These are phyloP conservation scores for Termitomyces sp. DNA, from an alignment of 768 basidiomycete genomes.

Conservation along the genomic window DNA sequence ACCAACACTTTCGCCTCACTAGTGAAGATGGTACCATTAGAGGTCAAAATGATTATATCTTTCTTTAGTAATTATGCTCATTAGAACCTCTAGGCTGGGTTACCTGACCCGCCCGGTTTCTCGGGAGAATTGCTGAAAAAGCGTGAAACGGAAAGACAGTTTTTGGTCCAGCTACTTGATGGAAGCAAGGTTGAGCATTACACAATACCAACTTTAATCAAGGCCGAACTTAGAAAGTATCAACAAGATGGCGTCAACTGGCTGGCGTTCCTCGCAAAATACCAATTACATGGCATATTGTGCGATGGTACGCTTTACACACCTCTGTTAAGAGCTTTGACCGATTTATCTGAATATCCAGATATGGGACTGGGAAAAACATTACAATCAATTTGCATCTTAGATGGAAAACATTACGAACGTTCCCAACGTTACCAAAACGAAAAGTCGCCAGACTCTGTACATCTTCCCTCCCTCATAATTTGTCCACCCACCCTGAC, in stretches of 20 bases:
- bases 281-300: slow-evolving; percentile 94
- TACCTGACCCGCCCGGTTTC: slow-evolving; percentile 95
- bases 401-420: slow-evolving; percentile 91
- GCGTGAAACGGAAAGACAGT: slow-evolving; percentile 83
- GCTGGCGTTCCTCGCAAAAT: slow-evolving; percentile 97
- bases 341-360: slow-evolving; percentile 26
- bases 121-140: slow-evolving; percentile 81
- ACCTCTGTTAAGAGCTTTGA: background rate
- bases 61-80: background rate
- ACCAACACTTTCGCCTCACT: slow-evolving; percentile 97
- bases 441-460: slow-evolving; percentile 65
- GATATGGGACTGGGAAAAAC: slow-evolving; percentile 99
- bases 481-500: slow-evolving; percentile 96
- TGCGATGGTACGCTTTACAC: slow-evolving; percentile 72
- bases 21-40: slow-evolving; percentile 97
- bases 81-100: slow-evolving; percentile 59
- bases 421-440: slow-evolving; percentile 62
- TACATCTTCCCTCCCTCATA: slow-evolving; percentile 90
- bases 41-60: slow-evolving; percentile 45
- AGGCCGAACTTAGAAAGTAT: slow-evolving; percentile 93
- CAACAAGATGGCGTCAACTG: slow-evolving; percentile 99
- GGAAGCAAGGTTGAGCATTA: slow-evolving; percentile 94
- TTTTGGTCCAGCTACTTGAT: slow-evolving; percentile 89
- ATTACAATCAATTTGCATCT: slow-evolving; percentile 93
- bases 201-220: slow-evolving; percentile 77